These are phyloP conservation scores for Pseudozyma tsukubaensis DNA, from an alignment of 1,284 basidiomycete genomes.

Conservation along the genomic window DNA sequence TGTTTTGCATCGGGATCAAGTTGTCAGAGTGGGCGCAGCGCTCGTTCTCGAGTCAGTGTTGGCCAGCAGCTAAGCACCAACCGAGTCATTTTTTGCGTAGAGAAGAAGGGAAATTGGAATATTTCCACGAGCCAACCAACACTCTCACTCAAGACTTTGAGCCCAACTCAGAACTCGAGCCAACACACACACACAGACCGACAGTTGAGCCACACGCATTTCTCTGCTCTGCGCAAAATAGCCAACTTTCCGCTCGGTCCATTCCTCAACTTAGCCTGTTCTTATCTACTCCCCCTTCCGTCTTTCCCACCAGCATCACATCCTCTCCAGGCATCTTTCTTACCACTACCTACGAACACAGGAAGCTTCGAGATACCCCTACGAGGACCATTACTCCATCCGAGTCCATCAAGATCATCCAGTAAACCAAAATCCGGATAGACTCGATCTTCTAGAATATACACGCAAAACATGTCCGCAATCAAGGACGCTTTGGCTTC, in stretches of 20 bases:
- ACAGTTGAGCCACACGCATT: background rate
- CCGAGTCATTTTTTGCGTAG: no score
- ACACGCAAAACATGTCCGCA: constrained; percentile 48
- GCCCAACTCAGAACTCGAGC: background rate
- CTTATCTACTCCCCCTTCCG: background rate
- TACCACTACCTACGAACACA: background rate
- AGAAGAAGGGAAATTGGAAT: no score
- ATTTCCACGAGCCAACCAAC: background rate
- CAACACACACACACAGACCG: background rate
- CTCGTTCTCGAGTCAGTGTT: no score
- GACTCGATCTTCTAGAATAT: constrained; percentile 3
- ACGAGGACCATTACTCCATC: background rate
- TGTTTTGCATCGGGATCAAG: no score
- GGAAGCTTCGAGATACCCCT: background rate
- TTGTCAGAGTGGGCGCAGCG: no score
- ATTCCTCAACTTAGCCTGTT: background rate
- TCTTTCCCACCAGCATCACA: background rate
- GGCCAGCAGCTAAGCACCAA: no score
- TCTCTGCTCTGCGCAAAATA: background rate
- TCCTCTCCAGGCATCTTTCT: background rate
- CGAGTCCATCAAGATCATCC: background rate
- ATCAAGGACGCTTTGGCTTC: constrained; percentile 60
- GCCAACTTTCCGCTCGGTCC: constrained; percentile 5
- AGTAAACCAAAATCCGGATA: background rate
- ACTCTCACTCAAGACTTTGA: background rate